A percentile compares a stretch with the other conserved stretches of the same genome.
Conservation (phyloP, 495 filamentous ascomycete species). For the Filosporella fistucella region DNA sequence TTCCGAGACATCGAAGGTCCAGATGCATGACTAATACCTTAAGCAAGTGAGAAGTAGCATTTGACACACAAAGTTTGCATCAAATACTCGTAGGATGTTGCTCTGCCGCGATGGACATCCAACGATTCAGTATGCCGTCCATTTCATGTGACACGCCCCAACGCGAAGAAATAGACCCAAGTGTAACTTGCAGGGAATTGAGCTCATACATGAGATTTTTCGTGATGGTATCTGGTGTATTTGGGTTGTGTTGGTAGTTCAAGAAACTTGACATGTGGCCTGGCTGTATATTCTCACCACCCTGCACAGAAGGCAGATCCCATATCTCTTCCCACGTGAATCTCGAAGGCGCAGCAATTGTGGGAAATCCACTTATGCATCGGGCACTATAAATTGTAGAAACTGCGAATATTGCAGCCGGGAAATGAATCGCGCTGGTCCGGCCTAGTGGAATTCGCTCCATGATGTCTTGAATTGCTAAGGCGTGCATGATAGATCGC, state of each 20-base stretch:
- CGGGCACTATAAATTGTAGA: constrained; percentile 40
- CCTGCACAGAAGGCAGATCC: constrained; percentile 26
- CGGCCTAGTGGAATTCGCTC: constrained; percentile 41
- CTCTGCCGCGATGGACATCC: constrained; percentile 26
- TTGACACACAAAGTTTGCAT: background rate
- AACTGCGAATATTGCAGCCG: constrained; percentile 39
- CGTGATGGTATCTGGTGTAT: constrained; percentile 22
- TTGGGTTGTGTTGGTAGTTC: constrained; percentile 24
- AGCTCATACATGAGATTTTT: constrained; percentile 43
- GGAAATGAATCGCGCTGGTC: constrained; percentile 41
- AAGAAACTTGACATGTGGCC: background rate
- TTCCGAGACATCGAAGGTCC: no score
- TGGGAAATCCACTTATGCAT: constrained; percentile 31
- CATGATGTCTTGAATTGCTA: constrained; percentile 44
- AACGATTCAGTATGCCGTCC: constrained; percentile 38
- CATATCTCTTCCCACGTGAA: constrained; percentile 39
- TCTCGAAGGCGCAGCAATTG: constrained; percentile 31
- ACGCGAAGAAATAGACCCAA: constrained; percentile 39
- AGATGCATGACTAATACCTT: no score
- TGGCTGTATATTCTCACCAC: background rate
- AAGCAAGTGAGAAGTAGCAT: no score
- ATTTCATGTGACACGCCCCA: constrained; percentile 46
- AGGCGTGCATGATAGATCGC: constrained; percentile 38
- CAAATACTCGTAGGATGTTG: background rate
- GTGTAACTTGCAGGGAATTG: constrained; percentile 43